Evolutionary conservation across 495 filamentous ascomycete genomes (phyloP).

Genomic region (Podospora comata): DNA sequence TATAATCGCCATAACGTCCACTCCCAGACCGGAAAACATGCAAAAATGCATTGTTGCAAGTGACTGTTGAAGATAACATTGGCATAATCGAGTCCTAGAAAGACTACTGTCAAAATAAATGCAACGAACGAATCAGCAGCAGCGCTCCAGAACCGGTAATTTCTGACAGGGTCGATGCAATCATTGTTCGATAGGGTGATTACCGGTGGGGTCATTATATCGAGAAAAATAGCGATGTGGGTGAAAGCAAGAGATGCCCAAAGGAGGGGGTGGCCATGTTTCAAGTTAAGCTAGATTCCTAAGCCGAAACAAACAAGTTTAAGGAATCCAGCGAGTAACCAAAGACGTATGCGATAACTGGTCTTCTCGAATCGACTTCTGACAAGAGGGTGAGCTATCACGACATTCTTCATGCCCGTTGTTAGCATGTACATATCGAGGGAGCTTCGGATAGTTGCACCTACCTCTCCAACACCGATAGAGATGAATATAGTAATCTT

Average conservation of each 20-base stretch:
- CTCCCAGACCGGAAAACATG: neutral
- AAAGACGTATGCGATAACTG: neutral
- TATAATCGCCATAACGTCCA: neutral
- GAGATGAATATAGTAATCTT: neutral
- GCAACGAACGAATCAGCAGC: no score
- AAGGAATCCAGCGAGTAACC: neutral
- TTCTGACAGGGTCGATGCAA: no score
- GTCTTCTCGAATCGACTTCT: neutral
- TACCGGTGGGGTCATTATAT: no score
- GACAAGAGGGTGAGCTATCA: neutral
- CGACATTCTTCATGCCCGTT: neutral
- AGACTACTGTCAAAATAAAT: neutral
- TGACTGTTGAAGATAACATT: neutral
- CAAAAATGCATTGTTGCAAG: neutral
- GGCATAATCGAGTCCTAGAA: neutral
- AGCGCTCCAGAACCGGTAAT: no score
- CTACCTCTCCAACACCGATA: neutral
- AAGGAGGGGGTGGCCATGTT: neutral
- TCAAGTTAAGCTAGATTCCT: neutral
- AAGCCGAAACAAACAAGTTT: neutral
- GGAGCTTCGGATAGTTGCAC: neutral
- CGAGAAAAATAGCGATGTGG: neutral
- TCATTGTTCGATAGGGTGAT: no score
- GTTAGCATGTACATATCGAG: neutral
- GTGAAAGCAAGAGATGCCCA: neutral